Base-by-base conservation (phyloP, 2,329 filamentous ascomycete genomes). In the Monosporascus sp. region DNA sequence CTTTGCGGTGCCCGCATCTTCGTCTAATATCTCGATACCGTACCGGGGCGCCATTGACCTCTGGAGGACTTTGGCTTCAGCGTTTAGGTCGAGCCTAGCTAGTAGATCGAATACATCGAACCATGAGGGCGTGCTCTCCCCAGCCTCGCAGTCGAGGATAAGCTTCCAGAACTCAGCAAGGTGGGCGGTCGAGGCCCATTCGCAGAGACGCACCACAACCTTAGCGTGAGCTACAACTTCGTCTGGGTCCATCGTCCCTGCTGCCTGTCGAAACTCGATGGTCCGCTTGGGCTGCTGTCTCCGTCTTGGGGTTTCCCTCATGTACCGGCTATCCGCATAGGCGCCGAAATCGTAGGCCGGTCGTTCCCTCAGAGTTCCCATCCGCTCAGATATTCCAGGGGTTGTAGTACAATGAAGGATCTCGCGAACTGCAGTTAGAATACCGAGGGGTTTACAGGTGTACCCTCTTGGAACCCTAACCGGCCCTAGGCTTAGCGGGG, bases 31-130 rank as follows among this genome's bases (percentile, higher is more conserved):
- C 8, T 40, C n/a, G n/a, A 59, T 46, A 8, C 51, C 52, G 2
- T 24, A 44, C 5, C 43, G 5, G 5, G 27, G 22, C 2, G 53
- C 53, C 4, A 55, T 36, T 16, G 43, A 48, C 6, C 49, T 27
- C 34, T 59, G 38, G 7, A 65, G 48, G 6, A 60, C 48, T 9
- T 3, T 52, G 0, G 59, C 62, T 44, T 64, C 59, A 0, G 51
- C 22, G 3, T 8, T 22, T 7, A 65, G 52, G 1, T 49, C 57
- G 3, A 62, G 41, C 0, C 61, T 59, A 2, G 34, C 47, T 1
- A 65, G 49, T 1, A 65, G 43, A 22, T 65, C 62, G 34, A 64
- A 62, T 1, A 62, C 58, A 11, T 66, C 62, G 36, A 54, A 66
- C 61, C 57, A 63, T 0, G 27, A 20, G 0, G 46, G 19, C 7